These are phyloP conservation scores for Paracamarosporium sp. DNA, from an alignment of 2,329 filamentous ascomycete genomes.

Conservation along the genomic window DNA sequence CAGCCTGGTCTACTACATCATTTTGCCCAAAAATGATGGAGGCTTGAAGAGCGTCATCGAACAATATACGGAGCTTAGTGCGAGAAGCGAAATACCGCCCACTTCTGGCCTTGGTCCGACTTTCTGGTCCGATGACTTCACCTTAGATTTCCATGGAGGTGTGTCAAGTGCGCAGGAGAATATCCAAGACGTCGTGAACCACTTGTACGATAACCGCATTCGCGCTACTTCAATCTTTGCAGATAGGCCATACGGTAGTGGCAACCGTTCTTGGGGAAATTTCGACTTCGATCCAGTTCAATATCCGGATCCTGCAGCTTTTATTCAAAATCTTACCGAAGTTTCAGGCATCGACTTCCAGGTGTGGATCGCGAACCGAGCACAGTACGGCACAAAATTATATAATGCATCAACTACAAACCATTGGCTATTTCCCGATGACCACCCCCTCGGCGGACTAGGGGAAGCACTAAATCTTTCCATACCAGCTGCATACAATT, in stretches of 20 bases:
- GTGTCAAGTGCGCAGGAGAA: conserved; percentile 44
- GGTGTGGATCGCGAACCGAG: conserved; percentile 48
- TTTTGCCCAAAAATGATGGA: conserved; percentile 22
- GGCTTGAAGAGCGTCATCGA: conserved; percentile 31
- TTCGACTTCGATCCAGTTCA: conserved; percentile 46
- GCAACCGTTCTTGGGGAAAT: conserved; percentile 38
- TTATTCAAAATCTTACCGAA: conserved; percentile 40
- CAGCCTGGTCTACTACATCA: conserved; percentile 39
- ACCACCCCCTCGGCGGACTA: conserved; percentile 28
- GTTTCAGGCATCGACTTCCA: conserved; percentile 43
- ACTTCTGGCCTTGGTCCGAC: conserved; percentile 42
- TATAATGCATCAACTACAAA: conserved; percentile 37
- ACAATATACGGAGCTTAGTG: conserved; percentile 35
- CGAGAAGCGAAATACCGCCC: conserved; percentile 37
- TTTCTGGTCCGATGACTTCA: conserved; percentile 46
- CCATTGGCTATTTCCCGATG: conserved; percentile 41
- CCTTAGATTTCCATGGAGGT: conserved; percentile 40
- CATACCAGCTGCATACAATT: conserved; percentile 44
- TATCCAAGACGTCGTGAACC: conserved; percentile 42
- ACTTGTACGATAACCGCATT: conserved; percentile 39
- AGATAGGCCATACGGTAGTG: conserved; percentile 43
- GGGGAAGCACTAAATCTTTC: conserved; percentile 46
- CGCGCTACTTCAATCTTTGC: conserved; percentile 43
- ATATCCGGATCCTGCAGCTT: conserved; percentile 37
- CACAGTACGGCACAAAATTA: conserved; percentile 38